Base-by-base conservation (phyloP, 306 rosid genomes). In the Cucurbita maxima region DNA sequence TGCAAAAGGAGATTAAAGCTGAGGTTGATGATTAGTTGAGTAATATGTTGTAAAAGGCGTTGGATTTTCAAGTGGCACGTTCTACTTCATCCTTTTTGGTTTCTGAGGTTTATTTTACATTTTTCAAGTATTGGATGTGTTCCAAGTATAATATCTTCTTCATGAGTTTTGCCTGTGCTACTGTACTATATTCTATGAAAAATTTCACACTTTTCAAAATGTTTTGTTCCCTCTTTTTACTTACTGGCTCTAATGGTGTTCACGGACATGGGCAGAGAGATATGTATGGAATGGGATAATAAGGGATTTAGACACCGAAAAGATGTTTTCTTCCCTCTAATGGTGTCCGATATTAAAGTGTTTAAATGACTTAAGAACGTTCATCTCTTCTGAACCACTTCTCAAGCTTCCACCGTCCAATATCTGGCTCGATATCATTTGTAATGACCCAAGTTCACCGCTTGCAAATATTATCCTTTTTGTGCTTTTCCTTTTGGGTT, bases 1-100 rank as follows among this genome's bases (percentile, higher is more conserved):
- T 86, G 82, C 60, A 81, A 60, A 86, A 61, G 77, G 82, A 83
- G 80, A 83, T 86, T 59, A 86, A 83, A 83, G 84, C 85, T 59
- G 87, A 86, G 78, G 87, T 83, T 71, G 89, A 86, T 66, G 89
- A 86, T 38, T 86, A 72, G 78, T 30, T 25, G 54, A 57, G 61
- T 58, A 18, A 53, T 40, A 53, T 40, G 40, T 10, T 6, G 76
- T 43, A 54, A 44, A 66, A 19, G 16, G 36, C 3, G 37, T 19
- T 19, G 54, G 36, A 53, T 54, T 53, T 55, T 54, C 20, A 13
- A 54, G 52, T 53, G 30, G 74, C 72, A 6, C 43, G 7, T 30
- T 34, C 59, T 70, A 70, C 59, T 70, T 48, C 19, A n/a, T 64
- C 52, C 71, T 12, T 59, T 30, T 59, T 34, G 19, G 66, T 59